A percentile compares a stretch with the other conserved stretches of the same genome.
Evolutionary conservation across 208 protist genomes (phyloP).

Genomic region (Porcisia hertigi): DNA sequence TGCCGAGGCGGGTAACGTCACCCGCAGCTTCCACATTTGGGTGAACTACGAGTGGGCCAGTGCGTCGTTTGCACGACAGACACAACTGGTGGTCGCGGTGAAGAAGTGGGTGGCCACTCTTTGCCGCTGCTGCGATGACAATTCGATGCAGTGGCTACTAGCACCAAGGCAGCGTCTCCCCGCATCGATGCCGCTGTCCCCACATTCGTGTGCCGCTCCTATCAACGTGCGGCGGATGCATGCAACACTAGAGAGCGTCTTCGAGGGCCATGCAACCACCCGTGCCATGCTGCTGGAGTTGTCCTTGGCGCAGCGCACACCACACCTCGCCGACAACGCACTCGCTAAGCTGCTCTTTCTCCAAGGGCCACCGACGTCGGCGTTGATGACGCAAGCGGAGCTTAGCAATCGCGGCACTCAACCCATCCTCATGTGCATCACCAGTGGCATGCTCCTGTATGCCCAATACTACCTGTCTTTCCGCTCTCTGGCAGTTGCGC

Average conservation of each 20-base stretch:
- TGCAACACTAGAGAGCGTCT: constrained; percentile 28
- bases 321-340: constrained; percentile 40
- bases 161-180: neutral
- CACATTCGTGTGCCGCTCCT: neutral
- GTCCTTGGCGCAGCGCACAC: constrained; percentile 16
- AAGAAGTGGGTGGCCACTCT: constrained; percentile 30
- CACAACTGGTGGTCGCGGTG: constrained; percentile 29
- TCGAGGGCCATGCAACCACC: constrained; percentile 38
- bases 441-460: constrained; percentile 81
- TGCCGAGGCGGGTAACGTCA: constrained; percentile 53
- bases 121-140: neutral
- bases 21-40: constrained; percentile 64
- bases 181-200: neutral
- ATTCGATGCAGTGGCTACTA: neutral
- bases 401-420: constrained; percentile 44
- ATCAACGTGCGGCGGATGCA: constrained; percentile 26
- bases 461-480: constrained; percentile 71
- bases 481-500: constrained; percentile 51
- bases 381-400: constrained; percentile 22
- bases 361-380: constrained; percentile 22
- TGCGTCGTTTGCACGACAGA: constrained; percentile 65
- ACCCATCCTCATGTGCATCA: constrained; percentile 70
- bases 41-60: constrained; percentile 63
- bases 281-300: constrained; percentile 29
- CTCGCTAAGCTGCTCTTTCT: constrained; percentile 37